Percentiles rank a stretch among this genome's conserved stretches.
Conservation (phyloP, 2,329 filamentous ascomycete genomes). For the Penicillium sp. region DNA sequence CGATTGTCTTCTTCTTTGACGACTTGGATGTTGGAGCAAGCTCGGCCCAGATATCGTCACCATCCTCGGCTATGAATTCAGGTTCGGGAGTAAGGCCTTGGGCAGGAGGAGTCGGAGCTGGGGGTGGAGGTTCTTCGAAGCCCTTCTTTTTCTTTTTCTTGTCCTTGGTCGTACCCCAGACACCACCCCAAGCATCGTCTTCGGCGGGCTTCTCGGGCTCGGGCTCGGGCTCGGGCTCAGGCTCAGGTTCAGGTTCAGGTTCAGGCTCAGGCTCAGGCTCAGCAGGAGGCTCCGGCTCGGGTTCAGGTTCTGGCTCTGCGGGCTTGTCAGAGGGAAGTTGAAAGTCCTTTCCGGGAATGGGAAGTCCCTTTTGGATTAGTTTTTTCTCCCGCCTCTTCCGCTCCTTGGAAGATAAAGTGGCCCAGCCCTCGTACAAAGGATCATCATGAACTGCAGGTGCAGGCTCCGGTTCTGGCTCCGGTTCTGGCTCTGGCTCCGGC, state of each 20-base stretch:
- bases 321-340: constrained; percentile 22
- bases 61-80: constrained; percentile 29
- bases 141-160: constrained; percentile 53
- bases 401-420: constrained; percentile 38
- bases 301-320: constrained; percentile 22
- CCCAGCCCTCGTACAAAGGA: constrained; percentile 37
- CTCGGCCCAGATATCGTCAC: constrained; percentile 40
- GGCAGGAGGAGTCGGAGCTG: constrained; percentile 48
- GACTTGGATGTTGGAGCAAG: constrained; percentile 38
- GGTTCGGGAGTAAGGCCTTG: constrained; percentile 44
- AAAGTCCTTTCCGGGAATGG: constrained; percentile 31
- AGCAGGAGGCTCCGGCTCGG: constrained; percentile 14
- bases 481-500: constrained; percentile 29
- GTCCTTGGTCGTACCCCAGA: constrained; percentile 40
- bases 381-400: constrained; percentile 46
- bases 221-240: constrained; percentile 18
- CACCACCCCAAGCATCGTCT: constrained; percentile 29
- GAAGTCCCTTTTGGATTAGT: constrained; percentile 27
- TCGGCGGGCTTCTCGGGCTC: constrained; percentile 17
- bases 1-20: constrained; percentile 31
- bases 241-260: constrained; percentile 29
- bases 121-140: constrained; percentile 45
- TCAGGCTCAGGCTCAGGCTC: constrained; percentile 16
- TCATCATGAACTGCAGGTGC: constrained; percentile 31
- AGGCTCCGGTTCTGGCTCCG: constrained; percentile 36